Evolutionary conservation across 208 protist species (phyloP), one percentile per base, ranked within the genome.

Genomic region (Phytomonas sp.): DNA sequence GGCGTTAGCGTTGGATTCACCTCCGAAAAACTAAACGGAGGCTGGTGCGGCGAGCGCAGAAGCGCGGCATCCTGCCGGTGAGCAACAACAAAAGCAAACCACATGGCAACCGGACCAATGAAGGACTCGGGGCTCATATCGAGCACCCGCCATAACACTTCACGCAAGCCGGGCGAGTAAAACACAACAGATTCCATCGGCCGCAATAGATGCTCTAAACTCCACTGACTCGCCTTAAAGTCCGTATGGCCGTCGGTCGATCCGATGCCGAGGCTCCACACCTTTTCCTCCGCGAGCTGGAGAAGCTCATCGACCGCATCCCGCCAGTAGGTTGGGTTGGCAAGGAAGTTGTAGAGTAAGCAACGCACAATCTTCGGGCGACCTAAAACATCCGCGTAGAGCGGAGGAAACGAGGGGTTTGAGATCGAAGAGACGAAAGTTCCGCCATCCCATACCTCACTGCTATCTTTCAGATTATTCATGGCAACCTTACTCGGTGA

Each of bases 21-120:
- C 60, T 93, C 87, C 28, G 81, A 76, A 64, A 88, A 85, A 70
- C 82, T 89, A 66, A 92, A 95, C 0, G 85, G 90, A 30, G 73
- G 78, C 53, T 67, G 66, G 37, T 95, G 85, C 43, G 90, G 80
- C 1, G 70, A 78, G 9, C 81, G 73, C 43, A 89, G 73, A 0
- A 63, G 62, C 0, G 66, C 60, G 36, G 31, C n/a, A 28, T 67
- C 13, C 8, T 72, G 62, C 7, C 77, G 71, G 70, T 77, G 69
- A 26, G 70, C 71, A 4, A 81, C 66, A 43, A 81, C 60, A 75
- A 77, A 81, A 0, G 73, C 77, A 8, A 62, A 60, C 73, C 77
- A 81, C 61, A 70, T 46, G 11, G 69, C 72, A 64, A 4, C 23
- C 1, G 36, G 9, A 1, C 46, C 64, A 7, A 43, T 20, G 29